Conservation (phyloP, 805 yeast species). For the Kodamaea hsintzibuensis region DNA sequence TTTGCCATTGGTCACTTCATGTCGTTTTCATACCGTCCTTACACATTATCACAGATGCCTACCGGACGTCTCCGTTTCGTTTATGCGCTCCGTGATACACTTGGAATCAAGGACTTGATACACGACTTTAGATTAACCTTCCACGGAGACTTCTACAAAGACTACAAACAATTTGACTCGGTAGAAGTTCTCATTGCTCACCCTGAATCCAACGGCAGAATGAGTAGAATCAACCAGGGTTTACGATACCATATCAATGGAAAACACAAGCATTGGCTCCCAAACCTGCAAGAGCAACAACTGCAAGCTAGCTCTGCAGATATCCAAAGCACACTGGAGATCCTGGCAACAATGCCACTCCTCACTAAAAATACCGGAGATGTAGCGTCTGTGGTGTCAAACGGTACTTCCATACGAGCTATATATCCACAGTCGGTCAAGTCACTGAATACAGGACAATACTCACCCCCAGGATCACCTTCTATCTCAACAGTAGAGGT, state of each 20-base stretch:
- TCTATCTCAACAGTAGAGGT: slow-evolving; percentile 4
- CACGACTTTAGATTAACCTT: slow-evolving; percentile 75
- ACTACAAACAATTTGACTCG: slow-evolving; percentile 81
- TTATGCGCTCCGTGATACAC: slow-evolving; percentile 73
- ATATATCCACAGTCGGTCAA: slow-evolving; percentile 20
- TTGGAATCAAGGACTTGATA: slow-evolving; percentile 73
- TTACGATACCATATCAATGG: slow-evolving; percentile 80
- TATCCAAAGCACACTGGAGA: slow-evolving; percentile 31
- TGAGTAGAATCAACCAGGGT: slow-evolving; percentile 79
- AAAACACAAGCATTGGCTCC: slow-evolving; percentile 78
- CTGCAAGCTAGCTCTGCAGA: slow-evolving; percentile 8
- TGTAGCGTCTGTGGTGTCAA: slow-evolving; percentile 29
- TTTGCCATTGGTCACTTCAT: slow-evolving; percentile 88
- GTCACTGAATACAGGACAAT: slow-evolving; percentile 2
- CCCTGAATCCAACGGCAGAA: slow-evolving; percentile 61
- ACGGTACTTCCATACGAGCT: slow-evolving; percentile 34
- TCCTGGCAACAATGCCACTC: slow-evolving; percentile 11
- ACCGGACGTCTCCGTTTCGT: slow-evolving; percentile 62
- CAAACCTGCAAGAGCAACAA: slow-evolving; percentile 11
- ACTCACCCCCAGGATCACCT: slow-evolving; percentile 25
- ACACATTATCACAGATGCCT: slow-evolving; percentile 59
- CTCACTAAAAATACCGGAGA: slow-evolving; percentile 10
- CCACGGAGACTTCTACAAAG: slow-evolving; percentile 68
- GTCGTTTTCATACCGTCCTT: slow-evolving; percentile 80
- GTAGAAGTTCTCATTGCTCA: slow-evolving; percentile 69